Evolutionary conservation across 2,329 filamentous ascomycete species (phyloP).

Genomic region (Ilyonectria mors-panacis): DNA sequence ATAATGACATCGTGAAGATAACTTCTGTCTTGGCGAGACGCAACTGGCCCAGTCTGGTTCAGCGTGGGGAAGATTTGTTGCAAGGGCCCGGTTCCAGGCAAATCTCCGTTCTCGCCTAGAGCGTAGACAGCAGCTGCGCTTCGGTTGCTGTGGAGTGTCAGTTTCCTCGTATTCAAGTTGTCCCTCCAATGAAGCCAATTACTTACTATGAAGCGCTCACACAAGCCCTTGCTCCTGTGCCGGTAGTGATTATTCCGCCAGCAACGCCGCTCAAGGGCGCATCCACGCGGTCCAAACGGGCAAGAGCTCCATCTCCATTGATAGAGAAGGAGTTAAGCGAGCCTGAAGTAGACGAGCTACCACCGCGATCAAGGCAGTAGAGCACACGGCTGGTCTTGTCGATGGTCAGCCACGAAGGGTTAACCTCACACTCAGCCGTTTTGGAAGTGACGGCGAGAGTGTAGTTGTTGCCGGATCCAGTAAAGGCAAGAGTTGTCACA

Average conservation of each 20-base stretch:
- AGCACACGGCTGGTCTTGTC: slow-evolving; percentile 36
- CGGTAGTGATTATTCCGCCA: slow-evolving; percentile 36
- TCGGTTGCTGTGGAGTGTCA: slow-evolving; percentile 29
- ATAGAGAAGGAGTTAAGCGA: slow-evolving; percentile 44
- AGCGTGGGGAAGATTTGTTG: slow-evolving; percentile 40
- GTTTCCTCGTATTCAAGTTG: neutral
- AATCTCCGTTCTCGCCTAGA: slow-evolving; percentile 34
- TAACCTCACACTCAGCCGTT: slow-evolving; percentile 34
- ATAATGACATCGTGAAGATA: slow-evolving; percentile 44
- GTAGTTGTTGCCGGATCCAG: slow-evolving; percentile 4
- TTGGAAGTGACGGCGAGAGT: slow-evolving; percentile 27
- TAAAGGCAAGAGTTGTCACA: slow-evolving; percentile 38
- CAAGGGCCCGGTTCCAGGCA: slow-evolving; percentile 35
- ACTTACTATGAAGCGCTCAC: slow-evolving; percentile 44
- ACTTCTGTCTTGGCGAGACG: slow-evolving; percentile 41
- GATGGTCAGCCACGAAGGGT: slow-evolving; percentile 39
- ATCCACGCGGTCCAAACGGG: slow-evolving; percentile 29
- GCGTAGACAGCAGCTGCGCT: slow-evolving; percentile 33
- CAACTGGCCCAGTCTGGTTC: slow-evolving; percentile 36
- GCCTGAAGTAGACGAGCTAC: slow-evolving; percentile 22
- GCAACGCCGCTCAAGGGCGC: slow-evolving; percentile 37
- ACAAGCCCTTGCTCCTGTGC: slow-evolving; percentile 35
- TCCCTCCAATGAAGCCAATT: no score
- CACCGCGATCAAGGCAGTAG: slow-evolving; percentile 43
- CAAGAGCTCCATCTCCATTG: slow-evolving; percentile 25